Conservation (phyloP, 75 land plant species). For the Picea sitchensis region DNA sequence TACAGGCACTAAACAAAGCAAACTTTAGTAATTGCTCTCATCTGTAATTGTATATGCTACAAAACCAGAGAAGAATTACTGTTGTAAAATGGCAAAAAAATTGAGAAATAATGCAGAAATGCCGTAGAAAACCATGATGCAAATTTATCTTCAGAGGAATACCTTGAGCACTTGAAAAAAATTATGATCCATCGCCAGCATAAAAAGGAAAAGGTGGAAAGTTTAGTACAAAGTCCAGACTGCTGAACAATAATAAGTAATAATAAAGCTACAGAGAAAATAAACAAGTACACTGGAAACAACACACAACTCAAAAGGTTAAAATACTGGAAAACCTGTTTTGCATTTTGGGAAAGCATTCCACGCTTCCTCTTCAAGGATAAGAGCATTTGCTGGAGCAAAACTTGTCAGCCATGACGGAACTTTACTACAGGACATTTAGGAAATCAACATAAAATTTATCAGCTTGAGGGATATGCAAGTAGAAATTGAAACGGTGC, state of each 20-base stretch:
- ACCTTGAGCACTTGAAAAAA: background rate
- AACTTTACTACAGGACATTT: slow-evolving; percentile 48
- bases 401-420: slow-evolving; percentile 62
- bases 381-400: slow-evolving; percentile 58
- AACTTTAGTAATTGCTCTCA: background rate
- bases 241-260: background rate
- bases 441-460: background rate
- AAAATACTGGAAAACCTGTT: slow-evolving; percentile 48
- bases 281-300: background rate
- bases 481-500: background rate
- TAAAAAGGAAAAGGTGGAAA: background rate
- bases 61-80: background rate
- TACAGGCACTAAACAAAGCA: slow-evolving; percentile 53
- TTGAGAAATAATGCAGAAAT: background rate
- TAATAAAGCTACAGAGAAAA: background rate
- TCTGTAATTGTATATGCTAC: background rate
- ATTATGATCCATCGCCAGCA: background rate
- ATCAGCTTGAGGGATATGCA: background rate
- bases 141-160: background rate
- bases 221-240: background rate
- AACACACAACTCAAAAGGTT: slow-evolving; percentile 21
- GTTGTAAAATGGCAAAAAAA: background rate
- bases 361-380: slow-evolving; percentile 77
- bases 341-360: slow-evolving; percentile 74
- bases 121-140: background rate